Conservation (phyloP, 2,329 filamentous ascomycete genomes). For the Scedosporium boydii region DNA sequence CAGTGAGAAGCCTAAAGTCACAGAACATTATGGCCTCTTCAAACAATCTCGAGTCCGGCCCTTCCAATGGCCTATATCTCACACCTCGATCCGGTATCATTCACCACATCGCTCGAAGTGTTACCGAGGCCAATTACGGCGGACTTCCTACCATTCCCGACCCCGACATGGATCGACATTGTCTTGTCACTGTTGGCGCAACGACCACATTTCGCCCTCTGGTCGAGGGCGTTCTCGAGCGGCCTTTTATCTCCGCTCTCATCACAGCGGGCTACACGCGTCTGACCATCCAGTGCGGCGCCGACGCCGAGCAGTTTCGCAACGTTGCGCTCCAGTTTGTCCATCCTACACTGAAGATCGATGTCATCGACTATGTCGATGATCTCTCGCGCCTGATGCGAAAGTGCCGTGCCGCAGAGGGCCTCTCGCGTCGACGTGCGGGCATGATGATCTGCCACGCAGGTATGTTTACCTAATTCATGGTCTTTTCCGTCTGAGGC, state of each 20-base stretch:
- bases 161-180: slow-evolving; percentile 28
- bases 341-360: slow-evolving; percentile 32
- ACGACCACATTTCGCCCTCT: slow-evolving; percentile 75
- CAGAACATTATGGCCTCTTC: no score
- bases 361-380: slow-evolving; percentile 57
- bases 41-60: no score
- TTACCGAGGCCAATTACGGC: not conserved
- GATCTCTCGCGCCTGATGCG: slow-evolving; percentile 52
- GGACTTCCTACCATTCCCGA: slow-evolving; percentile 9
- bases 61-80: not conserved
- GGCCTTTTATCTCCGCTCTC: slow-evolving; percentile 54
- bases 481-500: not conserved
- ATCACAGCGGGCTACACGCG: slow-evolving; percentile 53
- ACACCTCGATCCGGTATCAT: not conserved
- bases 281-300: slow-evolving; percentile 73
- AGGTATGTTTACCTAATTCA: slow-evolving; percentile 42
- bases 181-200: slow-evolving; percentile 86
- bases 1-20: no score
- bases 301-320: slow-evolving; percentile 49
- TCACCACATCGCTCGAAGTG: not conserved
- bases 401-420: slow-evolving; percentile 36
- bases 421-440: slow-evolving; percentile 31
- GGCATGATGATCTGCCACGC: slow-evolving; percentile 85
- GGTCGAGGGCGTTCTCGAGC: slow-evolving; percentile 53
- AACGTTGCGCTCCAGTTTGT: not conserved